These are phyloP conservation scores for Liquidambar formosana DNA, from an alignment of 164 flowering plant genomes.

Conservation along the genomic window DNA sequence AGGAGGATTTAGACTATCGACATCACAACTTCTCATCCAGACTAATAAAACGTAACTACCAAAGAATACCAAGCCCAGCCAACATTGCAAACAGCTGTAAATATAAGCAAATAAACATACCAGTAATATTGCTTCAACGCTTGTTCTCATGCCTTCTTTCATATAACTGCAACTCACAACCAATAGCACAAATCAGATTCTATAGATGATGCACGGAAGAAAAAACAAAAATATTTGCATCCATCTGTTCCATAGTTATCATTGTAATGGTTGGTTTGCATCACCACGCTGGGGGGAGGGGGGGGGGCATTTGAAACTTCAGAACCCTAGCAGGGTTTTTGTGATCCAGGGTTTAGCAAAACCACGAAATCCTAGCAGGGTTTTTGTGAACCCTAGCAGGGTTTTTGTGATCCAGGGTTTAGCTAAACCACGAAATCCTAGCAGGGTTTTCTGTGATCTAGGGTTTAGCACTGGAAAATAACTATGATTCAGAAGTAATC, in stretches of 20 bases:
- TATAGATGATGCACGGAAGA: not conserved
- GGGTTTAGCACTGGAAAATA: not conserved
- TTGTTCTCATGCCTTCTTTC: slow-evolving; percentile 99
- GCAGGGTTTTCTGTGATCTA: not conserved
- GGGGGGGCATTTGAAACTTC: too few species aligned
- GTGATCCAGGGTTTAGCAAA: too few species aligned
- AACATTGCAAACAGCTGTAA: not conserved
- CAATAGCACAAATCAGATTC: slow-evolving; percentile 6
- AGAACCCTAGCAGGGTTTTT: too few species aligned
- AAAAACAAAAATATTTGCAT: not conserved
- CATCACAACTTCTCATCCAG: not conserved
- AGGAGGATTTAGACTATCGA: not conserved
- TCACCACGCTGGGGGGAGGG: too few species aligned
- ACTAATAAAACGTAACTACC: not conserved
- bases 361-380: too few species aligned
- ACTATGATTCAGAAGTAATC: not conserved
- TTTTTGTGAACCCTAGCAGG: too few species aligned
- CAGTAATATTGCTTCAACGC: slow-evolving; percentile 93
- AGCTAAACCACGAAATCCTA: not conserved
- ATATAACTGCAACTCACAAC: slow-evolving; percentile 57
- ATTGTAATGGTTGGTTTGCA: too few species aligned
- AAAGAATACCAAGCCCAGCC: not conserved
- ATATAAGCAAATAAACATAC: slow-evolving; percentile 28
- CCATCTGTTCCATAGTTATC: not conserved
- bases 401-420: too few species aligned